Base-by-base conservation (phyloP, 139 green algal species). In the Nannochloris sp. region DNA sequence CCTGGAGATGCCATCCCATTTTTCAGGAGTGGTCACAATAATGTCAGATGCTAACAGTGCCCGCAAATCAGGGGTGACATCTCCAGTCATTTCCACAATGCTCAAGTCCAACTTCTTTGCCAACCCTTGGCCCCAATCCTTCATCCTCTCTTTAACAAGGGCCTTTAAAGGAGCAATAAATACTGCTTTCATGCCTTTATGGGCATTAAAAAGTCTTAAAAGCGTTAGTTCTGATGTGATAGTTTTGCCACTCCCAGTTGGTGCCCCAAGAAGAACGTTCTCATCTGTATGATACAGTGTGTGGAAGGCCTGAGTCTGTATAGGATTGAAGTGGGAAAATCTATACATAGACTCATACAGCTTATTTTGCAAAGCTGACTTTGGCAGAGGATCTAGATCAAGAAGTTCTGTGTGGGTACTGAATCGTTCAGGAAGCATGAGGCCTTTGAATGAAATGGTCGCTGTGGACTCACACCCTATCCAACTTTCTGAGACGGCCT, bases 291-390 rank as follows among this genome's bases (percentile, higher is more conserved):
- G 90, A 75, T 95, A 97, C 61, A 98, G 82, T 4, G 88, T 91
- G 76, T 97, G 87, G 76, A 98, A 98, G 7, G 85, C 90, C 75
- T 94, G 87, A 23, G 91, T 96, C 76, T 98, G 93, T 31, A 99
- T 95, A 50, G 93, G 87, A 81, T 99, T 99, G 85, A 99, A 99
- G 79, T 97, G 89, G 4, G 82, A 81, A 72, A 96, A 96, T n/a
- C 57, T 58, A 82, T 96, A 96, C 56, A 97, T 63, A 5, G 65
- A 49, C 72, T 95, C 75, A 53, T 83, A 92, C 15, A 23, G 1
- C 2, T 74, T 54, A 66, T 91, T 85, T 43, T 72, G 53, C 31
- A 99, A 84, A 3, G 90, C 91, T 1, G 70, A 76, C 3, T 90
- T 54, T 1, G 93, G 93, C 44, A 99, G 79, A 5, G 93, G 93